Base-by-base conservation (phyloP, 106 monocot species). In the Apostasia ramifera region DNA sequence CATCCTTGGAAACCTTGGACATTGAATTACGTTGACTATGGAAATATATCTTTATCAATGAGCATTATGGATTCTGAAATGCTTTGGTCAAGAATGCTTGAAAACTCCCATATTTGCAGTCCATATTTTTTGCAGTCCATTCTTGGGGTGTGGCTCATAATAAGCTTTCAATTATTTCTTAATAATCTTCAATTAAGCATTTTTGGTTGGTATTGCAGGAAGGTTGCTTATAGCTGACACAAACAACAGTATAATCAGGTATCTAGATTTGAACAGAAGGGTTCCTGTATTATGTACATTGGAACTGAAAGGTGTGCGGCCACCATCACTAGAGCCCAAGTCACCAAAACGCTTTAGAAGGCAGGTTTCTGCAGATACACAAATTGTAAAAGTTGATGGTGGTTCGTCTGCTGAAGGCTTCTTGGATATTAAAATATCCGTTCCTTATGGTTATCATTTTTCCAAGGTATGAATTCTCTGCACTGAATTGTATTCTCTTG, bases 141-240 rank as follows among this genome's bases (percentile, higher is more conserved):
- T 15, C 39, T 52, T 40, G 6, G 41, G 40, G 40, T n/a, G 51
- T 26, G 26, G 26, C 26, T 26, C 26, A 26, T 26, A 26, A 26
- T 26, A 26, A 26, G 26, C 26, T 26, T 26, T 26, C 26, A 26
- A 26, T 26, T 26, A 26, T 26, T 26, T 26, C 26, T 26, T 26
- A 26, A 39, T 8, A 67, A 67, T 49, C 64, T 55, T 48, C 49
- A 46, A 15, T 38, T 74, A 6, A 48, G 52, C 59, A 65, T 74
- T 38, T 43, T 73, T 69, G 42, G 67, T 47, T 73, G 56, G 55
- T 70, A 49, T 79, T 83, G 70, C 83, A 98, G 97, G 97, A 59
- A 92, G 71, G 69, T 74, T 98, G 80, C 71, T 93, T 11, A 90
- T 98, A 76, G 97, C 97, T 59, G 97, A 92, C 71, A 92, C 92